A percentile compares a stretch with the other conserved stretches of the same genome.
Evolutionary conservation across 805 yeast genomes (phyloP).

Genomic region (Cyberlindnera amylophila): DNA sequence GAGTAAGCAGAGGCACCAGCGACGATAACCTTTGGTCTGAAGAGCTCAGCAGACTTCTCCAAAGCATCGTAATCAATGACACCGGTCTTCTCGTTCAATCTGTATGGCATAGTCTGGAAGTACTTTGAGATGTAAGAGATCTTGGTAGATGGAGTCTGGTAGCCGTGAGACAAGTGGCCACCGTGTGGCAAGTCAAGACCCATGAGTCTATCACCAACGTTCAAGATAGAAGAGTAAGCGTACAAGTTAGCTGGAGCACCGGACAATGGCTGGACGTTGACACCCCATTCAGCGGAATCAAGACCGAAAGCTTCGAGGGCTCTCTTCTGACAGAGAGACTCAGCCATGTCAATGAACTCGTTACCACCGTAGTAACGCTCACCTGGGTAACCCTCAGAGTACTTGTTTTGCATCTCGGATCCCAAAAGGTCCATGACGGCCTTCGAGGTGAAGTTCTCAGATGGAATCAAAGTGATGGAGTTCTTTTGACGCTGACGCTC

Average conservation of each 20-base stretch:
- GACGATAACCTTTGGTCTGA: conserved; percentile 91
- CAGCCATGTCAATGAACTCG: conserved; percentile 93
- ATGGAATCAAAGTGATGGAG: conserved; percentile 90
- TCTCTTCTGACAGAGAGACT: conserved; percentile 85
- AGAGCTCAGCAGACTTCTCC: conserved; percentile 75
- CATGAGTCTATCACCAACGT: conserved; percentile 91
- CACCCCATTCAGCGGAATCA: conserved; percentile 88
- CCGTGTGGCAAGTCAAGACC: conserved; percentile 98
- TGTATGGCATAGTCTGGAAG: conserved; percentile 97
- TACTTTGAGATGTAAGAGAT: conserved; percentile 90
- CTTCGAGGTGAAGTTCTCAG: conserved; percentile 95
- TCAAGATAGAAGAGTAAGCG: conserved; percentile 84
- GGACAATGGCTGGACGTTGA: conserved; percentile 90
- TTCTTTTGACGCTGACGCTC: conserved; percentile 91
- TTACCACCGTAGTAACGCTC: conserved; percentile 99
- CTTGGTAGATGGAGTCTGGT: conserved; percentile 86
- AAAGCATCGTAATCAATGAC: conserved; percentile 87
- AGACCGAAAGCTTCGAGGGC: conserved; percentile 81
- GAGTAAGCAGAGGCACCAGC: conserved; percentile 98
- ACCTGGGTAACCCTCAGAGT: conserved; percentile 99
- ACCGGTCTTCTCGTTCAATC: conserved; percentile 82
- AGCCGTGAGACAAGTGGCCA: conserved; percentile 96
- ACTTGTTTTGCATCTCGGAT: conserved; percentile 97
- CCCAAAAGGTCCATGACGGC: conserved; percentile 96
- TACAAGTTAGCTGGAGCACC: conserved; percentile 97